Conservation (phyloP, 192 early-diverging fungal species). For the Gryganskiella cystojenkinii region DNA sequence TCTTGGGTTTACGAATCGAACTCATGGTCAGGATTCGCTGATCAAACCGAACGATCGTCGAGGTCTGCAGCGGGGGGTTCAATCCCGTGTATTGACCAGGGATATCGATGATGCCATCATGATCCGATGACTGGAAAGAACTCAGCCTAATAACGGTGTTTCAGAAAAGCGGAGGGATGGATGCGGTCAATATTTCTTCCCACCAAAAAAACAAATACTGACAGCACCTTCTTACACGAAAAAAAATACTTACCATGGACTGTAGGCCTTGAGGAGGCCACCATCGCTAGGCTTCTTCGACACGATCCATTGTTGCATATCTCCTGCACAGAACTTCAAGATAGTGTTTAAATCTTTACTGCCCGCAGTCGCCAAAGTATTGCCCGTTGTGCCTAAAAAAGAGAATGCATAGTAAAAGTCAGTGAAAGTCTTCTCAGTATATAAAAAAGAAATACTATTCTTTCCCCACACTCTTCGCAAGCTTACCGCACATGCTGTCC, state of each 20-base stretch:
- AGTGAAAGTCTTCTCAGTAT: background rate
- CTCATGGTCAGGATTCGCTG: constrained; percentile 70
- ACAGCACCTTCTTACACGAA: constrained; percentile 38
- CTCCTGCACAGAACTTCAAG: constrained; percentile 52
- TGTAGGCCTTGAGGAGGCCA: constrained; percentile 69
- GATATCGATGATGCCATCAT: constrained; percentile 69
- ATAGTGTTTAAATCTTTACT: constrained; percentile 56
- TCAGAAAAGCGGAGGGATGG: no score
- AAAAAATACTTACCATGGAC: constrained; percentile 68
- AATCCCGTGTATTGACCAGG: constrained; percentile 79
- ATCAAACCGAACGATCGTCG: constrained; percentile 74
- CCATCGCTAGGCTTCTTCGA: constrained; percentile 45
- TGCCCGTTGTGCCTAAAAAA: constrained; percentile 61
- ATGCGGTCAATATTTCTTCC: no score
- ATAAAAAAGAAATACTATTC: background rate
- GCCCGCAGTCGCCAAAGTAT: constrained; percentile 55
- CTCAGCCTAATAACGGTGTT: constrained; percentile 13
- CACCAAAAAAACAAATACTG: no score
- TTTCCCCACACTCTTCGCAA: no score
- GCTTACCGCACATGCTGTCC: constrained; percentile 55
- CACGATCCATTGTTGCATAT: constrained; percentile 54
- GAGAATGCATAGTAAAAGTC: background rate
- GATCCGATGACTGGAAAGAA: constrained; percentile 37
- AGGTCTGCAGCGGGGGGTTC: constrained; percentile 64
- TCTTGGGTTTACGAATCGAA: constrained; percentile 80